Conservation (phyloP, 495 filamentous ascomycete species). For the Talaromyces nanjingensis region DNA sequence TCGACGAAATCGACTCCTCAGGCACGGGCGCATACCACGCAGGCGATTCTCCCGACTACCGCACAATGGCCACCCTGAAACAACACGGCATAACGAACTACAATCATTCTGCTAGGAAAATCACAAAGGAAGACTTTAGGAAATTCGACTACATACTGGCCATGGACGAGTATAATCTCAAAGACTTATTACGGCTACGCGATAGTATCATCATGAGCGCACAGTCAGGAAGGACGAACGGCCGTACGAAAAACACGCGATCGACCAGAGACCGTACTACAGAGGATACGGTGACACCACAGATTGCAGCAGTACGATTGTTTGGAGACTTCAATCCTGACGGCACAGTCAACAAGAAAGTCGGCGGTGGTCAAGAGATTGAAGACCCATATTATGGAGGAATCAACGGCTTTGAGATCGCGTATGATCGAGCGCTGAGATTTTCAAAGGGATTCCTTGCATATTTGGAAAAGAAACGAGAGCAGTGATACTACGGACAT, state of each 20-base stretch:
- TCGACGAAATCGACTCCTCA: conserved; percentile 74
- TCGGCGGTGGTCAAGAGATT: conserved; percentile 67
- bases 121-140: conserved; percentile 64
- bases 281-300: conserved; percentile 20
- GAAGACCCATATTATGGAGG: conserved; percentile 90
- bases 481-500: not conserved
- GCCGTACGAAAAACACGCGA: conserved; percentile 11
- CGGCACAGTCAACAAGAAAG: conserved; percentile 64
- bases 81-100: conserved; percentile 70
- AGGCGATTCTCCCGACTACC: conserved; percentile 65
- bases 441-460: conserved; percentile 74
- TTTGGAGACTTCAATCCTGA: conserved; percentile 75
- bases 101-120: conserved; percentile 68
- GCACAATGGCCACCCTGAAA: conserved; percentile 76
- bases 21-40: conserved; percentile 83
- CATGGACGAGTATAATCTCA: conserved; percentile 85
- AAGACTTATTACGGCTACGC: conserved; percentile 56
- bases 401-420: conserved; percentile 72
- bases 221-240: conserved; percentile 24
- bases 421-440: conserved; percentile 72
- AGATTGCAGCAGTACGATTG: conserved; percentile 57
- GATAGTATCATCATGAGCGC: conserved; percentile 44
- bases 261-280: conserved; percentile 13
- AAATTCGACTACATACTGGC: conserved; percentile 89
- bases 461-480: conserved; percentile 27